Evolutionary conservation across 805 yeast genomes (phyloP), one percentile per base, ranked within the genome.

Genomic region (Monosporozyma yasuniensis): DNA sequence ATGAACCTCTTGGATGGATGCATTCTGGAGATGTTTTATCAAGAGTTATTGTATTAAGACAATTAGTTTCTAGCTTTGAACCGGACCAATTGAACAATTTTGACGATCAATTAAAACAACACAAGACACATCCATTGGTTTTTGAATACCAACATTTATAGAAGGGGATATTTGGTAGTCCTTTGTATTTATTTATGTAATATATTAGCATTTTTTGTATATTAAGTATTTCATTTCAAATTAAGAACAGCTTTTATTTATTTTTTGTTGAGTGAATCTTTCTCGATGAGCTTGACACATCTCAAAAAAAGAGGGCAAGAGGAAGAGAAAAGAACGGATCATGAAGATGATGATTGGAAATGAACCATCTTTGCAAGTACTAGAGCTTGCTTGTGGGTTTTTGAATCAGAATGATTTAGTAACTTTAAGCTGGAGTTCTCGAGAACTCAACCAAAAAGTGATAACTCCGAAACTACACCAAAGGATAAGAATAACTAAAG

Each of bases 341-440:
- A 35, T 7, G 21, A n/a, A n/a, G 5, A 35, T 4, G 21, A 37
- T 39, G 10, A 8, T 19, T 12, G 42, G 12, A 11, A 4, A 1
- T 19, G 27, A 21, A 3, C 25, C 21, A 21, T 21, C 21, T n/a
- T 9, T 7, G 2, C 27, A 39, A 4, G 25, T 39, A 2, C 8
- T 39, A 6, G 12, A 19, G 1, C 19, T 14, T 22, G 52, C 63
- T 10, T 50, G 57, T 9, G 32, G 45, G 8, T 68, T 52, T 47
- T 55, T 75, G 14, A 72, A 74, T 6, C 80, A 76, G 52, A 67
- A 71, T 49, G 68, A 65, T 19, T 63, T 71, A 46, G 30, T 67
- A 4, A 58, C 59, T 23, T 52, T 75, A n/a, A 56, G 70, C 2
- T 58, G 54, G 37, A 59, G 70, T 2, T 67, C 59, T 50, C 68